Percentiles rank a stretch among this genome's conserved stretches.
These are phyloP conservation scores for Aspergillus sp. DNA, from an alignment of 2,329 filamentous ascomycete species.

Conservation along the genomic window DNA sequence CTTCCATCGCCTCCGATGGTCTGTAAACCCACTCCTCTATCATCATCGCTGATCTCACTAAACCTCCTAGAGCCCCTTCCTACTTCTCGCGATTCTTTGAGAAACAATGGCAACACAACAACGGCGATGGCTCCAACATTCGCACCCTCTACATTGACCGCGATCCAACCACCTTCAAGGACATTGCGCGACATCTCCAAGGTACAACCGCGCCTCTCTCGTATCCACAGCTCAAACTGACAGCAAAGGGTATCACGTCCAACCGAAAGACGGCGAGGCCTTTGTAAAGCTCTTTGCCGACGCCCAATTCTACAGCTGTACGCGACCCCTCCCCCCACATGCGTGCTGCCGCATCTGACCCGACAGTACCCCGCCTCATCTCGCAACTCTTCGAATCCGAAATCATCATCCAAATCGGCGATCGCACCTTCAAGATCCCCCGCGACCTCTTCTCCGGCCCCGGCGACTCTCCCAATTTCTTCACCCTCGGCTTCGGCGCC, in stretches of 20 bases:
- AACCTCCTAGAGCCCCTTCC: slow-evolving; percentile 73
- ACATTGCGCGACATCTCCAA: slow-evolving; percentile 88
- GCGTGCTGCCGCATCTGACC: not conserved
- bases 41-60: slow-evolving; percentile 30
- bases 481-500: slow-evolving; percentile 82
- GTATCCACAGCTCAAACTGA: not conserved
- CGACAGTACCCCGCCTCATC: slow-evolving; percentile 78
- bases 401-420: slow-evolving; percentile 84
- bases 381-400: slow-evolving; percentile 88
- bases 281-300: slow-evolving; percentile 93
- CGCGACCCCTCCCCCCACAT: slow-evolving; percentile 37
- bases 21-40: slow-evolving; percentile 32
- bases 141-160: slow-evolving; percentile 93
- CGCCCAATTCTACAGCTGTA: slow-evolving; percentile 88
- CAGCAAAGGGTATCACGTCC: slow-evolving; percentile 71
- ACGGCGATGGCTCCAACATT: slow-evolving; percentile 58
- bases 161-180: slow-evolving; percentile 82
- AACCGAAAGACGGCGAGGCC: slow-evolving; percentile 76
- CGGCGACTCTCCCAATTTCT: slow-evolving; percentile 94
- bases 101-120: slow-evolving; percentile 67
- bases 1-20: slow-evolving; percentile 72
- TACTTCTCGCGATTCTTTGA: slow-evolving; percentile 95
- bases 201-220: slow-evolving; percentile 39
- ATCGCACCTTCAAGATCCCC: slow-evolving; percentile 83
- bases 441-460: slow-evolving; percentile 81